A percentile compares a stretch with the other conserved stretches of the same genome.
Evolutionary conservation across 2,329 filamentous ascomycete species (phyloP).

Genomic region (Thielaviopsis ethacetica): DNA sequence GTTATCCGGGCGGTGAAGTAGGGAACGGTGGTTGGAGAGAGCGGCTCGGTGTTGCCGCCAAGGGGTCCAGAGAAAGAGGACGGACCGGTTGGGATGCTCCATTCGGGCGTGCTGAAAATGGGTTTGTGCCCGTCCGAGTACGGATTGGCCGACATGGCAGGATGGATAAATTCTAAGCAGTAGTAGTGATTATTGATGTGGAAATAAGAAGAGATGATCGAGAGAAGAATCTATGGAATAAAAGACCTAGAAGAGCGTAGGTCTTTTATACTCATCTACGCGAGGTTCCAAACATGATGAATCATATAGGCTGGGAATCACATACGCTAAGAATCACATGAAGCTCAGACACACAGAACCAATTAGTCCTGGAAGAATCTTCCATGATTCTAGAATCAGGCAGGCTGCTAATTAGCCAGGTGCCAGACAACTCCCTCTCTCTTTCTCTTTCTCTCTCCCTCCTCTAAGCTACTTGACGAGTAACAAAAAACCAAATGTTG

Average conservation of each 20-base stretch:
- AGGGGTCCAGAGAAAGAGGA: background rate
- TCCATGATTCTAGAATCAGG: background rate
- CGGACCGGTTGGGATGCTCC: background rate
- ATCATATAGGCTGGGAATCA: background rate
- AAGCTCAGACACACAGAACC: too few relatives aligned
- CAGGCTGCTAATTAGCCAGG: background rate
- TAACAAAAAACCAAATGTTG: background rate
- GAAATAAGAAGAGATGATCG: background rate
- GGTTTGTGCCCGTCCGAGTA: background rate
- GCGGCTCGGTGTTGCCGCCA: background rate
- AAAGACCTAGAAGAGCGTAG: background rate
- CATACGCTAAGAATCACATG: background rate
- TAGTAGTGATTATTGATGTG: background rate
- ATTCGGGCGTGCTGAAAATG: background rate
- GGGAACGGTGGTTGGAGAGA: constrained; percentile 7
- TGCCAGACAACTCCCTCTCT: too few relatives aligned
- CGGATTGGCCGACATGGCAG: background rate
- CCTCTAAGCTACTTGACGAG: background rate
- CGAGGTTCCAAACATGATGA: background rate
- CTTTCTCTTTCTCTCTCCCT: too few relatives aligned
- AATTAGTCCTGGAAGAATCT: background rate
- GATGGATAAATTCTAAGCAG: background rate
- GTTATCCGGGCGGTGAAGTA: background rate
- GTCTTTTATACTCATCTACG: background rate
- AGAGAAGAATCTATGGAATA: background rate